Base-by-base conservation (phyloP, 139 green algal genomes). In the Pycnococcus provasolii region DNA sequence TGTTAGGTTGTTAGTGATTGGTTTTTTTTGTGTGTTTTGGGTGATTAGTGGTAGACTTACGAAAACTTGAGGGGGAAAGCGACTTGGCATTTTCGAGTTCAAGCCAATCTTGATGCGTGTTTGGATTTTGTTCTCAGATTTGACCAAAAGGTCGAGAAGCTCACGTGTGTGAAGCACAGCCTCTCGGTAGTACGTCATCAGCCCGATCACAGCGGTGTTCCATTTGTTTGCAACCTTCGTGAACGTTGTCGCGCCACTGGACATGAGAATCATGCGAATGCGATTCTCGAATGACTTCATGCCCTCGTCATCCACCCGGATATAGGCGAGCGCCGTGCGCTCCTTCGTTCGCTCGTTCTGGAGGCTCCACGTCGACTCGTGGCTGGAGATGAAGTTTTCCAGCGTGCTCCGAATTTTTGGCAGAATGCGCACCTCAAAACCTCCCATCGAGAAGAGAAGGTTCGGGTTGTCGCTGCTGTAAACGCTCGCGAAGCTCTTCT, bases 81-180 rank as follows among this genome's bases (percentile, higher is more conserved):
- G 52, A 3, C 40, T 65, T 0, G 76, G 79, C 79, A 85, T 99
- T 86, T 97, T 97, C 54, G 86, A 95, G 86, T 97, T 97, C 60
- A 97, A 84, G 47, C 91, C 91, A 67, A 97, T 96, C 86, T 97
- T 96, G 81, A 95, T 90, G 48, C 81, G 67, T 51, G 94, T 99
- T 82, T 99, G 94, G 75, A 99, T 99, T 82, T 99, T 99, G 83
- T 96, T 99, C 85, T 99, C 94, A 70, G 90, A 98, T 88, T 99
- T 99, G 64, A 99, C 94, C 74, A 99, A 81, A 73, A 99, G 79
- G 79, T 99, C 94, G 67, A 99, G 86, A 71, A 99, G 87, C 87
- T 99, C 94, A 75, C 95, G 87, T 0, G 91, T 97, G 85, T 98
- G 92, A 66, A 98, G 90, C 72, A 68, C 84, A 9, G 87, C 86